Base-by-base conservation (phyloP, 2,329 filamentous ascomycete species). In the Aureobasidium namibiae region DNA sequence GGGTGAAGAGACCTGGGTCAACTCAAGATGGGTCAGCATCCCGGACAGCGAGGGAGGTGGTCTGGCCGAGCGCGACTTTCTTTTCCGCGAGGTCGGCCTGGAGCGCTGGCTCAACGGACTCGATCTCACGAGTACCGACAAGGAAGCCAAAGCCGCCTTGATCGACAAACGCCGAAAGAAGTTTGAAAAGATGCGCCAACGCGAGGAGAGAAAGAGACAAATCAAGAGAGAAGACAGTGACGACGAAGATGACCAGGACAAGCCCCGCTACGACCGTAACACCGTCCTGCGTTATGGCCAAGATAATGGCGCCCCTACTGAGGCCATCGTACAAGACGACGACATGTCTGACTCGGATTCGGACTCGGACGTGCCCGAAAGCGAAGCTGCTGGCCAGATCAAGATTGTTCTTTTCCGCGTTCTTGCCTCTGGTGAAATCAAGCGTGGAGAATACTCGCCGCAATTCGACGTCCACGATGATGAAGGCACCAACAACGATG, bases 1-100 rank as follows among this genome's bases (percentile, higher is more conserved):
- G 13, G 92, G 94, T 24, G 94, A 97, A 71, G 94, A 99, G 75
- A 99, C 94, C 1, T 99, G 94, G 94, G 95, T 99, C 24, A 99
- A 97, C 70, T 96, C 91, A 59, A 82, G 94, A 67, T 99, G 94
- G 94, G 94, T 99, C 52, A 92, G 95, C 70, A 85, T 99, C 7
- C 90, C 92, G 2, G 87, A 92, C 29, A 84, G 87, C 24, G 92
- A 97, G 74, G 92, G 92, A 33, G 94, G 94, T 52, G 94, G 94
- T 42, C 82, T 99, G 46, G 94, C 94, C 31, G 94, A 99, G 77
- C 85, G 94, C 64, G 94, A 99, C 71, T 99, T 99, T 67, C 77
- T 99, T 64, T 99, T 99, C 75, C 89, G 92, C 60, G 94, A 99
- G 73, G 94, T 99, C 49, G 94, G 94, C 2, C 78, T 99, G 56